These are phyloP conservation scores for Ailanthus altissimus DNA, from an alignment of 345 rosid species.

Conservation along the genomic window DNA sequence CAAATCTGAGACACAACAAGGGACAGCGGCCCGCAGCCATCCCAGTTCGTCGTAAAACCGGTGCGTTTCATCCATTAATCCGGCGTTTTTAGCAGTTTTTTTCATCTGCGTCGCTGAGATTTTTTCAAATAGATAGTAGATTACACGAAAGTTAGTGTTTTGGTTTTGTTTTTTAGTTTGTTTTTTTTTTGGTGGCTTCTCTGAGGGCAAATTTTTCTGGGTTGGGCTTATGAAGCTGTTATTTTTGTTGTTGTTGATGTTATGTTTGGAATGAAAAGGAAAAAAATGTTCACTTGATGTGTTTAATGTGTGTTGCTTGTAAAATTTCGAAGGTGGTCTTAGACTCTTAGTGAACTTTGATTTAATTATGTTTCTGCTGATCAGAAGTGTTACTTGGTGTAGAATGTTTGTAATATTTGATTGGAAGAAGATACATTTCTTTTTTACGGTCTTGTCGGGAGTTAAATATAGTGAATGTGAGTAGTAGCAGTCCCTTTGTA, in stretches of 20 bases:
- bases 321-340: background rate
- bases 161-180: no score
- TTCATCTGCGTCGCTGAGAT: background rate
- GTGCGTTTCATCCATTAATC: background rate
- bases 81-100: background rate
- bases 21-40: background rate
- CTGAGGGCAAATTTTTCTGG: background rate
- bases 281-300: background rate
- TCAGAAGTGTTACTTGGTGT: background rate
- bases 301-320: background rate
- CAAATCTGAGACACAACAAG: conserved; percentile 14
- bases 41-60: background rate
- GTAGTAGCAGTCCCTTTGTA: background rate
- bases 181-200: background rate
- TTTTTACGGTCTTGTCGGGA: background rate
- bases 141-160: background rate
- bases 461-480: background rate
- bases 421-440: background rate
- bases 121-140: background rate
- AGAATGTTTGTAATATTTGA: background rate
- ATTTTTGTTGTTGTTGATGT: background rate
- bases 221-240: background rate
- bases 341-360: background rate
- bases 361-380: conserved; percentile 7
- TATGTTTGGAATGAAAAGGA: background rate